These are phyloP conservation scores for Epichloe bromicola DNA, from an alignment of 2,329 filamentous ascomycete species.

Conservation along the genomic window DNA sequence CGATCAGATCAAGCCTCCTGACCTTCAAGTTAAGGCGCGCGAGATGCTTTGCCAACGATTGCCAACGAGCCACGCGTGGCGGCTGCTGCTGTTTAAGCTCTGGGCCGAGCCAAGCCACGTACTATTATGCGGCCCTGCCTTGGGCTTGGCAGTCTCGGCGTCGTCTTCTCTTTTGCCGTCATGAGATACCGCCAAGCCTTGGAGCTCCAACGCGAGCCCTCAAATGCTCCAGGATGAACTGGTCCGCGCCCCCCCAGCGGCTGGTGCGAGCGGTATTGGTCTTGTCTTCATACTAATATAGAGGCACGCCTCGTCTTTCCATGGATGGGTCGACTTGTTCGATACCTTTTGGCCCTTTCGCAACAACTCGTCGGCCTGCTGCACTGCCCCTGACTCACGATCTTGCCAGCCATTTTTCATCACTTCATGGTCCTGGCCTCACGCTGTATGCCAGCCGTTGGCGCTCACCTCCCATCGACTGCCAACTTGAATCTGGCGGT, in stretches of 20 bases:
- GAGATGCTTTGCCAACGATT: neutral
- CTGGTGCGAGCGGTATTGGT: neutral
- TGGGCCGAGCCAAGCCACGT: constrained; percentile 2
- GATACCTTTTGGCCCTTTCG: neutral
- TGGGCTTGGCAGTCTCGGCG: constrained; percentile 12
- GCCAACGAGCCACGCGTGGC: neutral
- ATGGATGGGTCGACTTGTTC: neutral
- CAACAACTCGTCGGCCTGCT: neutral
- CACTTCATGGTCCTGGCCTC: too few relatives aligned
- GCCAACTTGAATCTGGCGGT: neutral
- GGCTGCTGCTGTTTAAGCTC: neutral
- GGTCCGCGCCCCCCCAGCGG: neutral
- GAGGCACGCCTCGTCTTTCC: neutral
- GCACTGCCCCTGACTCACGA: too few relatives aligned
- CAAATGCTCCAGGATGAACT: constrained; percentile 2
- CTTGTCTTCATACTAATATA: constrained; percentile 1
- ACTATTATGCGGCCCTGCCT: constrained; percentile 1
- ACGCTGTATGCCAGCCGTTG: too few relatives aligned
- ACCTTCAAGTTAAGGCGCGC: neutral
- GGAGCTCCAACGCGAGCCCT: constrained; percentile 5
- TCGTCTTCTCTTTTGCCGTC: constrained; percentile 5
- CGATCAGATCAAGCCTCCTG: neutral
- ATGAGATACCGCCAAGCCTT: constrained; percentile 10
- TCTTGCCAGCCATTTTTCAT: too few relatives aligned
- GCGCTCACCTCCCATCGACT: too few relatives aligned